phyloP scores from a whole-genome alignment of 2,329 filamentous ascomycete genomes.

The Diaporthe citri region DNA sequence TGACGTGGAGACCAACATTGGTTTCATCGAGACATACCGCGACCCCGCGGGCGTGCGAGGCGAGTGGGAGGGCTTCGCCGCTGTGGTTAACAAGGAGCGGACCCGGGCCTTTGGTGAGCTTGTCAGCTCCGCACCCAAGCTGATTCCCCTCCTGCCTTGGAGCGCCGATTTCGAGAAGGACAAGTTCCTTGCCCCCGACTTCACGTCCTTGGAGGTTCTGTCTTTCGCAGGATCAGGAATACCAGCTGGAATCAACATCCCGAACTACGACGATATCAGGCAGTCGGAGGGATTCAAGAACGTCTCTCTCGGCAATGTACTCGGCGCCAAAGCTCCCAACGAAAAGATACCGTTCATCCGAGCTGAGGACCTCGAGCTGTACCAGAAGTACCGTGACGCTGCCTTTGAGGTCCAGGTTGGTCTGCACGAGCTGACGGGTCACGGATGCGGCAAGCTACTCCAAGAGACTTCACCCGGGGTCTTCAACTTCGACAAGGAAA shows the following conservation, averaged over 20 bases:
- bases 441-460: constrained; percentile 93
- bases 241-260: constrained; percentile 76
- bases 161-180: constrained; percentile 92
- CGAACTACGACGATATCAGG: constrained; percentile 82
- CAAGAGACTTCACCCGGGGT: constrained; percentile 86
- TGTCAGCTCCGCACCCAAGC: constrained; percentile 81
- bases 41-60: constrained; percentile 85
- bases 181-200: constrained; percentile 94
- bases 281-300: constrained; percentile 93
- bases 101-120: constrained; percentile 89
- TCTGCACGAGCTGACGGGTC: constrained; percentile 86
- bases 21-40: constrained; percentile 88
- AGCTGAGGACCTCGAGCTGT: constrained; percentile 81
- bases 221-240: constrained; percentile 81
- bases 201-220: constrained; percentile 92
- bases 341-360: constrained; percentile 94
- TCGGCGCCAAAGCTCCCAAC: constrained; percentile 90
- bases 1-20: constrained; percentile 83
- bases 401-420: constrained; percentile 97
- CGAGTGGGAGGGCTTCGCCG: constrained; percentile 89
- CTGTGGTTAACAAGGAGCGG: constrained; percentile 88
- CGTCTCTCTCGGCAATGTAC: constrained; percentile 91
- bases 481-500: constrained; percentile 89
- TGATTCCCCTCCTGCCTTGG: constrained; percentile 95
- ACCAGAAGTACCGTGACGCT: constrained; percentile 84